Evolutionary conservation across 2,329 filamentous ascomycete genomes (phyloP), one percentile per base, ranked within the genome.

Genomic region (Claviceps citrina): DNA sequence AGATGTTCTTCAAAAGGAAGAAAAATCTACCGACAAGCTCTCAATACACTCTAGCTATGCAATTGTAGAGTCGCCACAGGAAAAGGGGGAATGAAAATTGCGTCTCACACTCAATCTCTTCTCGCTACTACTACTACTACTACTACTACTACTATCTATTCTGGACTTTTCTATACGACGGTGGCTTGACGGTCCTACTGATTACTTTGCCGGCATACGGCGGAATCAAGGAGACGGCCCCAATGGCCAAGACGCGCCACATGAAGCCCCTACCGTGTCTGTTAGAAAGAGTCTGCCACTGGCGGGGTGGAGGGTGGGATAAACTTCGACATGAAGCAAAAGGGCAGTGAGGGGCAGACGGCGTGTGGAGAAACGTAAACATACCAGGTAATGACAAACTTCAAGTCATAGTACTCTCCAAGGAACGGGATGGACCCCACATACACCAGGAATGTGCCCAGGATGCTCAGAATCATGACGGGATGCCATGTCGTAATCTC

Each of bases 401-500:
- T 63, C 30, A 96, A 69, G 54, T 96, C 85, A 60, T 91, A 95
- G 57, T 96, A 96, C n/a, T 71, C 70, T 3, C 81, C 82, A 18
- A 98, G 60, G 51, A 95, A 93, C 2, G 91, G 91, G 16, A 96
- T 68, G 30, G 77, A 85, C 3, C 76, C 84, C 20, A 87, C 67
- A 53, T 84, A 98, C n/a, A 89, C 58, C 22, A 81, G 57, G 33
- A 83, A 79, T 0, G 91, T 98, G 12, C 84, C 87, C 5, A 94
- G 54, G 44, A 96, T 81, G 48, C 73, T 80, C 38, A 84, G 64
- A 40, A 93, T 79, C 87, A 96, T 96, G 46, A 89, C 70, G 30
- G 81, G 81, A 59, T 96, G 91, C 91, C 91, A 98, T 0, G 91
- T 98, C 3, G 85, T 94, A 51, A 98, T 84, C 56, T 94, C 84